Conservation (phyloP, 2,329 filamentous ascomycete species). For the Zopfia rhizophila region DNA sequence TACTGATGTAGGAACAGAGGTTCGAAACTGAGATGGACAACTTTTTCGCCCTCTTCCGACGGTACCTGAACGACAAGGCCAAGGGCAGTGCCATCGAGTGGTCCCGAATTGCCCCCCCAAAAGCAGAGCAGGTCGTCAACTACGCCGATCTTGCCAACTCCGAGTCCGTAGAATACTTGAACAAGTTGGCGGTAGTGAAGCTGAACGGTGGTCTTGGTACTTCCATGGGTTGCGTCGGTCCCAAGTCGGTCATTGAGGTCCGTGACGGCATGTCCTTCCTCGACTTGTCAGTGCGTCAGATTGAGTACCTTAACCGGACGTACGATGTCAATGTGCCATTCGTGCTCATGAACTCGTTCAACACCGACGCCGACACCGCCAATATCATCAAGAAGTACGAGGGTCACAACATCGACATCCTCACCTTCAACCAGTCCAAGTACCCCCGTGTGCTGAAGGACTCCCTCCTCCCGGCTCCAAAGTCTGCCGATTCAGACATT, state of each 20-base stretch:
- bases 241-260: slow-evolving; percentile 99
- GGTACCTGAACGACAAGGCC: slow-evolving; percentile 98
- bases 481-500: slow-evolving; percentile 85
- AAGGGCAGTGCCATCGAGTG: slow-evolving; percentile 97
- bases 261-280: slow-evolving; percentile 99
- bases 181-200: slow-evolving; percentile 98
- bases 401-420: slow-evolving; percentile 98
- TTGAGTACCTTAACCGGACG: slow-evolving; percentile 98
- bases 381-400: slow-evolving; percentile 99
- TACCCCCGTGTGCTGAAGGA: slow-evolving; percentile 99
- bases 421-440: slow-evolving; percentile 99
- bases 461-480: slow-evolving; percentile 94
- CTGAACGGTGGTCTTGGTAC: slow-evolving; percentile 99
- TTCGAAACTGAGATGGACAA: slow-evolving; percentile 99
- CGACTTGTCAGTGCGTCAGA: slow-evolving; percentile 97
- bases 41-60: slow-evolving; percentile 98
- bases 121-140: slow-evolving; percentile 92
- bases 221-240: slow-evolving; percentile 98
- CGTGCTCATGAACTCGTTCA: slow-evolving; percentile 99
- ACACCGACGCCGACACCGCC: slow-evolving; percentile 97
- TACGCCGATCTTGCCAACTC: slow-evolving; percentile 91
- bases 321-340: slow-evolving; percentile 98
- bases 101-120: slow-evolving; percentile 95
- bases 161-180: slow-evolving; percentile 92
- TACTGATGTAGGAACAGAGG: slow-evolving; percentile 72